A percentile compares a stretch with the other conserved stretches of the same genome.
Evolutionary conservation across 345 rosid species (phyloP).

Genomic region (Citrus australasica): DNA sequence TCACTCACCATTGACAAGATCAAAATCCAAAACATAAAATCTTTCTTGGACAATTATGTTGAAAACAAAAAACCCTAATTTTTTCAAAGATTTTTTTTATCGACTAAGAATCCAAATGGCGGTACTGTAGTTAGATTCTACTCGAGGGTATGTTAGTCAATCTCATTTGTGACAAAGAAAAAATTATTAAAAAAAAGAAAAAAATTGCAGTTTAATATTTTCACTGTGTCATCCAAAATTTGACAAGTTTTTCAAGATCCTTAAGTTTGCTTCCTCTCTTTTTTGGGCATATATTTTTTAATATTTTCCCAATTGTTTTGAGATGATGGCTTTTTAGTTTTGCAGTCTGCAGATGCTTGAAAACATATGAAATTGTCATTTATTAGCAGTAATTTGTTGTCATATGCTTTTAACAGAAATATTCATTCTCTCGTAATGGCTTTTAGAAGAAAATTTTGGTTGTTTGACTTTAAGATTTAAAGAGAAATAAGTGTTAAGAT

Average conservation of each 20-base stretch:
- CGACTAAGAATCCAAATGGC: not conserved
- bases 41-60: not conserved
- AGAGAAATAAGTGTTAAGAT: not conserved
- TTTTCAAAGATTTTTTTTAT: not conserved
- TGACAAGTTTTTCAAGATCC: not conserved
- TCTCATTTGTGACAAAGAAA: not conserved
- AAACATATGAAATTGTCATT: not conserved
- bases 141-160: slow-evolving; percentile 7
- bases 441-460: not conserved
- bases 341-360: not conserved
- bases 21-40: not conserved
- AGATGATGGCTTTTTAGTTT: not conserved
- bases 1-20: not conserved
- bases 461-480: not conserved
- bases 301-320: too few relatives aligned
- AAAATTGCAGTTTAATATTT: slow-evolving; percentile 24
- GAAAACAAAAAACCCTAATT: slow-evolving; percentile 9
- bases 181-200: not conserved
- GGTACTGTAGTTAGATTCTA: not conserved
- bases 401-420: not conserved
- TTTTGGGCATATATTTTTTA: too few relatives aligned
- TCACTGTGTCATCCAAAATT: not conserved
- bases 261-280: too few relatives aligned
- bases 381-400: not conserved
- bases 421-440: not conserved